A percentile compares a stretch with the other conserved stretches of the same genome.
Conservation (phyloP, 257 asterid genomes). For the Salvia miltiorrhiza region DNA sequence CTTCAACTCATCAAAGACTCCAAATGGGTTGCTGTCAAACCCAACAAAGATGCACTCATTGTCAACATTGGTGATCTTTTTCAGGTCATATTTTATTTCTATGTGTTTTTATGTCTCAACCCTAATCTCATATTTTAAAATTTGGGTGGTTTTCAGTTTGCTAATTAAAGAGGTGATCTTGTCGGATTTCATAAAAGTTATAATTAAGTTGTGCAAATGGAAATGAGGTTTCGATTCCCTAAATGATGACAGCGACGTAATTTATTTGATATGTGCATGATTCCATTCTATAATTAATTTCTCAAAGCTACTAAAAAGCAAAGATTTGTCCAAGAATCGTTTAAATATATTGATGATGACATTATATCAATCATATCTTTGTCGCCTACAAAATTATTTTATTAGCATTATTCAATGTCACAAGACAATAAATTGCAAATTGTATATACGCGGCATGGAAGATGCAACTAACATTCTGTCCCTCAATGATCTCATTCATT, state of each 20-base stretch:
- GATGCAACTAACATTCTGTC: conserved; percentile 24
- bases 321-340: conserved; percentile 6
- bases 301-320: conserved; percentile 19
- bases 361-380: background rate
- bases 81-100: conserved; percentile 39
- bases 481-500: conserved; percentile 14
- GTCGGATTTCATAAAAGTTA: background rate
- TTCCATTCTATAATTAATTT: background rate
- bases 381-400: background rate
- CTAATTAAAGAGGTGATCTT: background rate
- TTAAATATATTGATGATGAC: background rate
- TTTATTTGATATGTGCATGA: background rate
- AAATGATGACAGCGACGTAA: background rate
- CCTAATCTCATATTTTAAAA: background rate
- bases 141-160: background rate
- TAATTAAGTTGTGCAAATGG: background rate
- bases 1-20: conserved; percentile 66
- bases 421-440: background rate
- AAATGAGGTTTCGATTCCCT: background rate
- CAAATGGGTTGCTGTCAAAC: conserved; percentile 66
- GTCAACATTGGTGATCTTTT: conserved; percentile 86
- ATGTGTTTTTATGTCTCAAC: background rate
- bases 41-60: conserved; percentile 57
- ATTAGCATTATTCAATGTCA: background rate
- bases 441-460: background rate